These are phyloP conservation scores for Erodium moschatum DNA, from an alignment of 441 rosid genomes.

Conservation along the genomic window DNA sequence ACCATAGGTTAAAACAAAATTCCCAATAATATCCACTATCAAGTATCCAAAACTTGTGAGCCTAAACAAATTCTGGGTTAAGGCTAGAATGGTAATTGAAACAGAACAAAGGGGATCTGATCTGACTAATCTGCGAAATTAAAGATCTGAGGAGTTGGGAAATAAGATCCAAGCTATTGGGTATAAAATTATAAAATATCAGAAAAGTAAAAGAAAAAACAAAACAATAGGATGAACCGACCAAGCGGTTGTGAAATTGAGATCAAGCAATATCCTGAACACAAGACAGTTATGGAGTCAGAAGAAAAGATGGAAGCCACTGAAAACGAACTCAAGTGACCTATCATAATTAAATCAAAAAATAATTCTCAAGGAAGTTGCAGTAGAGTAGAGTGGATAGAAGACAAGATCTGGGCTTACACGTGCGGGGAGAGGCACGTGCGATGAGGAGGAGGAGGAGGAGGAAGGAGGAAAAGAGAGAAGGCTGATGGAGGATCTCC, in stretches of 20 bases:
- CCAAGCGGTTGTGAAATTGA: neutral
- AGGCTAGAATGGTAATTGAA: neutral
- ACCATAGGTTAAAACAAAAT: neutral
- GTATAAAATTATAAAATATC: neutral
- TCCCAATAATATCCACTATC: neutral
- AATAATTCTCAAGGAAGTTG: neutral
- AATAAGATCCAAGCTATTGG: neutral
- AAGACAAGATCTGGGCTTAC: conserved; percentile 36
- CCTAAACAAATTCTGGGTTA: no score
- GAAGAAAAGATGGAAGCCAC: neutral
- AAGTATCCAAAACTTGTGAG: neutral
- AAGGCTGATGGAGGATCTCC: conserved; percentile 50
- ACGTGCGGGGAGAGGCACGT: conserved; percentile 66
- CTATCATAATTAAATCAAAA: neutral
- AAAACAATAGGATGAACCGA: no score
- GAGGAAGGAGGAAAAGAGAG: conserved; percentile 30
- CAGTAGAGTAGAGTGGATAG: neutral
- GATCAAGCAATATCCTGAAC: neutral
- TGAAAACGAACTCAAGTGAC: neutral
- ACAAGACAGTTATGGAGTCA: neutral
- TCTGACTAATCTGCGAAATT: no score
- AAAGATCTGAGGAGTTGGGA: no score
- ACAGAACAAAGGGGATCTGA: neutral
- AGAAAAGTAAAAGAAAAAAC: neutral
- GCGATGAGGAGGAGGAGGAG: conserved; percentile 29